A percentile compares a stretch with the other conserved stretches of the same genome.
phyloP scores from a whole-genome alignment of 106 monocot genomes.

The Platanthera zijinensis region DNA sequence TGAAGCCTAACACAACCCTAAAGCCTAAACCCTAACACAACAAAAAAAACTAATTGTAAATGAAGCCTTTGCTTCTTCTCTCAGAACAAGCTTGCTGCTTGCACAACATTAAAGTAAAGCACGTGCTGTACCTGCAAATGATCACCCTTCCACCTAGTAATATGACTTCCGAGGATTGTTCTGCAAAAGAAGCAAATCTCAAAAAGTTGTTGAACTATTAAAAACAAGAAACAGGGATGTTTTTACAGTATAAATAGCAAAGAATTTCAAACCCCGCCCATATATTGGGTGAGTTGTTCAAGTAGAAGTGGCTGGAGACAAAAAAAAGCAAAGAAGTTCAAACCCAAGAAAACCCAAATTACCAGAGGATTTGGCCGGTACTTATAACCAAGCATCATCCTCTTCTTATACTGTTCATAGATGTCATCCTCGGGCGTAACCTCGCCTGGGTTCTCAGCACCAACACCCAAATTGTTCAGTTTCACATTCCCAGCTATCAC shows the following conservation, averaged over 20 bases:
- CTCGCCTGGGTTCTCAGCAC: conserved; percentile 76
- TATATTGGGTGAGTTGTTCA: neutral
- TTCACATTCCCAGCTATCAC: conserved; percentile 86
- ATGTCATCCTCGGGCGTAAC: conserved; percentile 76
- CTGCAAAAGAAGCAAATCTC: conserved; percentile 13
- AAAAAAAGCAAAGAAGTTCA: neutral
- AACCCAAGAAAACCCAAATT: neutral
- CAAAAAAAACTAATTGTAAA: neutral
- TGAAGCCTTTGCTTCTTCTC: neutral
- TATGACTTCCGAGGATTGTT: conserved; percentile 43
- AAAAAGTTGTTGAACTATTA: neutral
- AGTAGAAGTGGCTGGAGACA: neutral
- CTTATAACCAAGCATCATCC: conserved; percentile 83
- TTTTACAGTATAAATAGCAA: neutral
- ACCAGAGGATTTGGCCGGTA: conserved; percentile 79
- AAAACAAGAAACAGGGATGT: neutral
- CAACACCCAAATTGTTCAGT: conserved; percentile 73
- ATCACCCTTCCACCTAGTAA: conserved; percentile 14
- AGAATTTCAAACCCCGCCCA: neutral
- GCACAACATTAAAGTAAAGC: neutral
- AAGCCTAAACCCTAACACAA: too few species aligned
- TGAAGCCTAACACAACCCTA: too few species aligned
- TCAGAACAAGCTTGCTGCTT: neutral
- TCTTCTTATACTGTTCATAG: conserved; percentile 85
- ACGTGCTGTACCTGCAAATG: neutral